Percentiles rank a stretch among this genome's conserved stretches.
Conservation (phyloP, 176 grass and related monocot species). For the Aegilops bicornis region DNA sequence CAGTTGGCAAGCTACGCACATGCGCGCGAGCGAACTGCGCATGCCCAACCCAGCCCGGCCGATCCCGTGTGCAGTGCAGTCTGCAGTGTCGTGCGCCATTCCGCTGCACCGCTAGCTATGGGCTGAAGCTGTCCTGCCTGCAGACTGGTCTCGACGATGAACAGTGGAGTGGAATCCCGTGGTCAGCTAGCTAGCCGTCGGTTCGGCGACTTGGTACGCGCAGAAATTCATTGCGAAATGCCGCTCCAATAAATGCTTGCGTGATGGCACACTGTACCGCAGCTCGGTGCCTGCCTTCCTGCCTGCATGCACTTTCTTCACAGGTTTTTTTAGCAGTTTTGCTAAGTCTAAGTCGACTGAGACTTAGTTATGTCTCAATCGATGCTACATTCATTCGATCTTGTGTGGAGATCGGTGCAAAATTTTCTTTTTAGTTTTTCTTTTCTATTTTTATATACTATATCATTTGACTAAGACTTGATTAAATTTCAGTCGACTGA, state of each 20-base stretch:
- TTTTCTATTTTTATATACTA: no score
- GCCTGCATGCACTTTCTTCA: neutral
- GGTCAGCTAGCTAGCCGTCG: neutral
- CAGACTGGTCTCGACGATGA: neutral
- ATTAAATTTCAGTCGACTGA: no score
- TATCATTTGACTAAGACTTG: no score
- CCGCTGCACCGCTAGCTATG: no score
- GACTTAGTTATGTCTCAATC: no score
- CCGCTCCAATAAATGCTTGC: neutral
- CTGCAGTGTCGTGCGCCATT: neutral
- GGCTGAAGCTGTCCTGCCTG: no score
- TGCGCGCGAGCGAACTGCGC: neutral
- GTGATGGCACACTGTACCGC: neutral
- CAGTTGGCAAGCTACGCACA: neutral
- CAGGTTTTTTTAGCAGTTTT: no score
- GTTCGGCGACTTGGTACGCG: neutral
- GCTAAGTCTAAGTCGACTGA: no score
- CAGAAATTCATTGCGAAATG: neutral
- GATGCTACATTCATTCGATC: no score
- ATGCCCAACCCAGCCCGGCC: no score
- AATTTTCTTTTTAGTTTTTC: no score
- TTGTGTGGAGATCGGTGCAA: no score
- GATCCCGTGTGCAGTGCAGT: neutral
- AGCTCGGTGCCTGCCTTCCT: neutral
- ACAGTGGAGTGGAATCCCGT: conserved; percentile 3